Percentiles rank a stretch among this genome's conserved stretches.
Evolutionary conservation across 2,329 filamentous ascomycete genomes (phyloP).

Genomic region (Phoma herbarum): DNA sequence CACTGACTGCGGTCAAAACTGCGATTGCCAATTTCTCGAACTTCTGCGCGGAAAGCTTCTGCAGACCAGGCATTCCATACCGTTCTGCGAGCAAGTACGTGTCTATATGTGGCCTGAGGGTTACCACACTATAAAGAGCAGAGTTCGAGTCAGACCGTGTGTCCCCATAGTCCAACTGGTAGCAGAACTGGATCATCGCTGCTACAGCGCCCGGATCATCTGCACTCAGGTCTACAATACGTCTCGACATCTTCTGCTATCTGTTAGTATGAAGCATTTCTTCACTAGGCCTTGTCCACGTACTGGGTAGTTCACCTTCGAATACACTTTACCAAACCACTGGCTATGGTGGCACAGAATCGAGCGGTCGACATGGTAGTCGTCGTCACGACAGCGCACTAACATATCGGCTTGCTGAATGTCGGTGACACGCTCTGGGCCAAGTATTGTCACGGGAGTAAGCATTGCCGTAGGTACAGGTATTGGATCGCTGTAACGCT

Average conservation of each 20-base stretch:
- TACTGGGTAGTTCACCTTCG: conserved; percentile 36
- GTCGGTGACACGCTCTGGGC: conserved; percentile 22
- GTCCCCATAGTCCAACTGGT: conserved; percentile 44
- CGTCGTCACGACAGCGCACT: conserved; percentile 38
- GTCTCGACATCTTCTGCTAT: conserved; percentile 33
- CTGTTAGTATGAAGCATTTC: conserved; percentile 17
- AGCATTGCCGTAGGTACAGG: conserved; percentile 17
- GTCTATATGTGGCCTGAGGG: conserved; percentile 39
- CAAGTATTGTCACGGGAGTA: conserved; percentile 17
- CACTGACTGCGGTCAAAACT: conserved; percentile 32
- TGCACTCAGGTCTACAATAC: conserved; percentile 42
- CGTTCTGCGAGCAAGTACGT: conserved; percentile 42
- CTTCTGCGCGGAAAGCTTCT: conserved; percentile 37
- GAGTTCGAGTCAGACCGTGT: conserved; percentile 29
- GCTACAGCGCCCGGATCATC: conserved; percentile 44
- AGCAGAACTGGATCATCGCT: conserved; percentile 48
- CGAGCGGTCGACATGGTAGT: conserved; percentile 43
- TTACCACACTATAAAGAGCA: conserved; percentile 31
- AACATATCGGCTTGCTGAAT: conserved; percentile 40
- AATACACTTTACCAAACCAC: conserved; percentile 44
- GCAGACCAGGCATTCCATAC: conserved; percentile 39
- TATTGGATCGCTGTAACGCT: conserved; percentile 17
- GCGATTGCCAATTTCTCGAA: conserved; percentile 36
- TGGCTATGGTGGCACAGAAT: conserved; percentile 44
- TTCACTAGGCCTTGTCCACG: not conserved